Conservation (phyloP, 1,284 basidiomycete species). For the Inonotus hispidus region DNA sequence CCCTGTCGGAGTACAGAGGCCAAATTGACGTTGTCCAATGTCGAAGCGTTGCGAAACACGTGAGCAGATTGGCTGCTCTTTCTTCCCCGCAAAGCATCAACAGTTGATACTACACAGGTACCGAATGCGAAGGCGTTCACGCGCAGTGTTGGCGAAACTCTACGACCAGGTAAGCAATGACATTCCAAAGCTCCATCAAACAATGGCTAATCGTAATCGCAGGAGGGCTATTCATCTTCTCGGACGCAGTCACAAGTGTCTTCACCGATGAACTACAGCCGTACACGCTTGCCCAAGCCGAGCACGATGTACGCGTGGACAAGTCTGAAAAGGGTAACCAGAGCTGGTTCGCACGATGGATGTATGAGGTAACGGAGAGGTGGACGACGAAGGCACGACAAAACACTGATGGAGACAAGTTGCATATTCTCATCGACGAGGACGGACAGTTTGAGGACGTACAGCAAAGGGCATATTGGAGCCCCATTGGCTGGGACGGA, state of each 20-base stretch:
- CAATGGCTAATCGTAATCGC: not conserved
- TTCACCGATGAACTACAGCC: not conserved
- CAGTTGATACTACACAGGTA: not conserved
- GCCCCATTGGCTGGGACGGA: conserved; percentile 18
- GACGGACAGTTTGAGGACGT: conserved; percentile 21
- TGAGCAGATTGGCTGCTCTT: not conserved
- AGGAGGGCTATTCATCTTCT: conserved; percentile 16
- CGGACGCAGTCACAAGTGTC: conserved; percentile 12
- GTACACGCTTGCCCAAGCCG: conserved; percentile 1
- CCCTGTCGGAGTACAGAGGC: conserved; percentile 7
- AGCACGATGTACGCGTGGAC: not conserved
- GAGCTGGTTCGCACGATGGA: conserved; percentile 18
- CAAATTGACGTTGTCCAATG: conserved; percentile 17
- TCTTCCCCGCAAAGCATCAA: not conserved
- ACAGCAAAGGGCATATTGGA: conserved; percentile 17
- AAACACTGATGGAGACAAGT: conserved; percentile 21
- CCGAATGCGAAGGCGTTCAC: conserved; percentile 10
- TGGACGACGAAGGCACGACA: conserved; percentile 14
- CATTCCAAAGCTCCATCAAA: not conserved
- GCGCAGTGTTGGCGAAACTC: conserved; percentile 7
- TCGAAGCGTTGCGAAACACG: conserved; percentile 17
- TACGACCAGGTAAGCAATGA: conserved; percentile 9
- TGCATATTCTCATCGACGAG: conserved; percentile 20
- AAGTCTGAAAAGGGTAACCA: not conserved
- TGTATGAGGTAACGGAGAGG: conserved; percentile 13